Evolutionary conservation across 1,139 yeast genomes (phyloP).

Genomic region (Arxiozyma slooffiae): DNA sequence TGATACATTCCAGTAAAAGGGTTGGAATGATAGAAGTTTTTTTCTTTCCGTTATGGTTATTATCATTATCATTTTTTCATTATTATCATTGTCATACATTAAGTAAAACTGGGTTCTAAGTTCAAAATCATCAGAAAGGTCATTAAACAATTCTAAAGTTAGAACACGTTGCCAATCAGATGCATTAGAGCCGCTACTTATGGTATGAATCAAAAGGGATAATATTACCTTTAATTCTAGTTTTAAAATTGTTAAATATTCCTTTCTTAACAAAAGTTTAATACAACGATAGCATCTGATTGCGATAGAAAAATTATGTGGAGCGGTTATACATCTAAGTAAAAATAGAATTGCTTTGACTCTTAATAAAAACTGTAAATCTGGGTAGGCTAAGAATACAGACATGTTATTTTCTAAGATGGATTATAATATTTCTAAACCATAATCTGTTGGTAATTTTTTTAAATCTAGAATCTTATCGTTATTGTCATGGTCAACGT

Average conservation of each 20-base stretch:
- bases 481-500: background rate
- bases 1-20: slow-evolving; percentile 41
- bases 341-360: slow-evolving; percentile 65
- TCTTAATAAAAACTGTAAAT: slow-evolving; percentile 55
- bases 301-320: slow-evolving; percentile 54
- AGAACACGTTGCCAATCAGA: slow-evolving; percentile 64
- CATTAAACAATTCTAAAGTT: slow-evolving; percentile 61
- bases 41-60: slow-evolving; percentile 25
- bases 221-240: slow-evolving; percentile 76
- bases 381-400: slow-evolving; percentile 50
- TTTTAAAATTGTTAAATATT: slow-evolving; percentile 46
- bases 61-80: slow-evolving; percentile 46
- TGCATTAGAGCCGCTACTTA: slow-evolving; percentile 41
- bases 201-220: slow-evolving; percentile 59
- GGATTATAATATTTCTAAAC: slow-evolving; percentile 73
- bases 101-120: background rate
- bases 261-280: slow-evolving; percentile 49
- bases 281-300: slow-evolving; percentile 69
- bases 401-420: slow-evolving; percentile 42
- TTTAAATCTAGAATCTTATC: slow-evolving; percentile 42
- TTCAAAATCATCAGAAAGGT: slow-evolving; percentile 47
- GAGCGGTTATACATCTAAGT: slow-evolving; percentile 53
- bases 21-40: slow-evolving; percentile 56
- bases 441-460: slow-evolving; percentile 55
- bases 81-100: background rate